phyloP scores from a whole-genome alignment of 768 basidiomycete species.

The Suillus subalutaceus region DNA sequence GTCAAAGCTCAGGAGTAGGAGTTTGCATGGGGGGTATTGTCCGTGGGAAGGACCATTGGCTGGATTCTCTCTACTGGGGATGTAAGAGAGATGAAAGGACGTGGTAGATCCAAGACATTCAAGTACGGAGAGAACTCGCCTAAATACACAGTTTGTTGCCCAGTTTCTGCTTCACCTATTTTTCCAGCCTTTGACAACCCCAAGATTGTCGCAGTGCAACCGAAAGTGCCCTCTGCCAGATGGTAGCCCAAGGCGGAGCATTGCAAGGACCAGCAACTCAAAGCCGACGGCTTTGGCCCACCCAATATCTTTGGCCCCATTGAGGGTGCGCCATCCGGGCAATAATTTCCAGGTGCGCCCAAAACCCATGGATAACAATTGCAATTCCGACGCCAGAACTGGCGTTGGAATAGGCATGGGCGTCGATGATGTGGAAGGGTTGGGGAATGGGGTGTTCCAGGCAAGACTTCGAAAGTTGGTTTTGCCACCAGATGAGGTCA shows the following conservation, averaged over 20 bases:
- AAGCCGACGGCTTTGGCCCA: not conserved
- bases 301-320: not conserved
- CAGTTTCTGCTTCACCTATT: not conserved
- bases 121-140: too few relatives aligned
- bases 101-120: not conserved
- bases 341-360: not conserved
- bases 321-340: not conserved
- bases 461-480: not conserved
- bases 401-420: not conserved
- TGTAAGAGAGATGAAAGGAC: not conserved
- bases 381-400: not conserved
- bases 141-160: too few relatives aligned
- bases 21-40: not conserved
- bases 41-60: not conserved
- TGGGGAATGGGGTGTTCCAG: not conserved
- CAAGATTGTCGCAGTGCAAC: not conserved
- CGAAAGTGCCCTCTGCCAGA: not conserved
- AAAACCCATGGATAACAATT: not conserved
- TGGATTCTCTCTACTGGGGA: not conserved
- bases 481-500: not conserved
- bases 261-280: too few relatives aligned
- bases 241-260: too few relatives aligned
- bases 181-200: not conserved
- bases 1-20: not conserved
- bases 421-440: not conserved